Evolutionary conservation across 2,329 filamentous ascomycete species (phyloP), one percentile per base, ranked within the genome.

Genomic region (Canariomyces notabilis): DNA sequence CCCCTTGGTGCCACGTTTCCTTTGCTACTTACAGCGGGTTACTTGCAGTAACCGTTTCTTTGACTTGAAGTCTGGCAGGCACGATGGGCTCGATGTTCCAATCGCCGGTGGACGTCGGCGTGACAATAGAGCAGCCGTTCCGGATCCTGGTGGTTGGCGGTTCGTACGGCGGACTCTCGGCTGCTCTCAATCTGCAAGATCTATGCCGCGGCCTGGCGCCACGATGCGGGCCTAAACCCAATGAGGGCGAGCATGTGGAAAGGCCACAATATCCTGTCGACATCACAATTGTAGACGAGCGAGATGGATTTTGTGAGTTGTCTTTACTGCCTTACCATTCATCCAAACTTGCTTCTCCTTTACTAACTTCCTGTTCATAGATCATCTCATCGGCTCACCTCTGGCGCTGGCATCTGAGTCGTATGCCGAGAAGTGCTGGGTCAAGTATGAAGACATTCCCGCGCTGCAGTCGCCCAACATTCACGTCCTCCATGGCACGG

Each of bases 261-360:
- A 18, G 35, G 21, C 40, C 50, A 36, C 42, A 69, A 19, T 69
- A 83, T 36, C 72, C 78, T 1, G 65, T 87, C 12, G 76, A 88
- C 31, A 81, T 90, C 41, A 89, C 83, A 18, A 75, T 90, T 18
- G 80, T 87, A 19, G 85, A 90, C 57, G 84, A 89, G 64, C 72
- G 84, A n/a, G 86, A 90, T 69, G 87, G 87, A n/a, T 89, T 81
- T 63, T 89, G 85, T 89, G 70, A 57, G 82, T 66, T 6, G 54
- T 35, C 50, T 33, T 20, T 21, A 44, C 43, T 46, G 43, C 31
- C 8, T 51, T 42, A 44, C 34, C 36, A 23, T 18, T 15, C 9
- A 14, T 2, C 33, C 31, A 26, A 9, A 33, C 20, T 22, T 15
- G 15, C 8, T 34, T 1, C 35, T 15, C 21, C 5, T 2, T 18